Evolutionary conservation across 352 stramenopile genomes (phyloP).

Genomic region (Thraustotheca clavata): DNA sequence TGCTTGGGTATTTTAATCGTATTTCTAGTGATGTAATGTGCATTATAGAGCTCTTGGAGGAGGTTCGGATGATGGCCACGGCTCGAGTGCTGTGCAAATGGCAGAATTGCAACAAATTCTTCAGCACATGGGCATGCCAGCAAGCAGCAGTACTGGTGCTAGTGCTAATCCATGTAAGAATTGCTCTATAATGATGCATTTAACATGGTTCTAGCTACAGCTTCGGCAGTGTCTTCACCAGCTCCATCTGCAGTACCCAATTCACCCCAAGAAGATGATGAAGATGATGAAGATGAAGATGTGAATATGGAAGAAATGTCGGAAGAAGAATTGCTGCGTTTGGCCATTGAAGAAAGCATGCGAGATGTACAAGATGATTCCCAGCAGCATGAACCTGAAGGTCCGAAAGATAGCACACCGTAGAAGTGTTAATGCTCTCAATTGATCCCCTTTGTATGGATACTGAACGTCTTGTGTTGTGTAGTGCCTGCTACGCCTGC

Average conservation of each 20-base stretch:
- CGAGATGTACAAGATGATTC: conserved; percentile 50
- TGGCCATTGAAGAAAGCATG: conserved; percentile 85
- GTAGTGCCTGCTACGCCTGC: conserved; percentile 15
- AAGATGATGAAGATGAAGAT: conserved; percentile 33
- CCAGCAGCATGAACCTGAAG: conserved; percentile 51
- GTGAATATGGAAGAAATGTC: conserved; percentile 84
- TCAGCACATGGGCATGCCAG: conserved; percentile 80
- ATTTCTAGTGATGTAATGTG: background rate
- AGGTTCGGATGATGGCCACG: conserved; percentile 47
- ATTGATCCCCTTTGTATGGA: conserved; percentile 16
- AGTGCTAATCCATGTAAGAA: background rate
- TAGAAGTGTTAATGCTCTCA: background rate
- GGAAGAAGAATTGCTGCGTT: conserved; percentile 73
- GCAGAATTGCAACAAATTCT: conserved; percentile 82
- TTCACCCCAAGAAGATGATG: conserved; percentile 66
- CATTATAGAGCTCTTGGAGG: conserved; percentile 53
- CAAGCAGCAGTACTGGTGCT: conserved; percentile 22
- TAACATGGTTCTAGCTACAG: background rate
- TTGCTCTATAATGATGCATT: background rate
- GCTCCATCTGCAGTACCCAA: conserved; percentile 66
- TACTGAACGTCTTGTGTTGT: background rate
- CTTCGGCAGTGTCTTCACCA: conserved; percentile 55
- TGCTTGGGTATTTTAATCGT: conserved; percentile 50
- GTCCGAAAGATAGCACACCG: conserved; percentile 20
- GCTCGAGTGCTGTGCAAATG: conserved; percentile 54